Conservation (phyloP, 257 asterid species). For the Marsdenia floribunda region DNA sequence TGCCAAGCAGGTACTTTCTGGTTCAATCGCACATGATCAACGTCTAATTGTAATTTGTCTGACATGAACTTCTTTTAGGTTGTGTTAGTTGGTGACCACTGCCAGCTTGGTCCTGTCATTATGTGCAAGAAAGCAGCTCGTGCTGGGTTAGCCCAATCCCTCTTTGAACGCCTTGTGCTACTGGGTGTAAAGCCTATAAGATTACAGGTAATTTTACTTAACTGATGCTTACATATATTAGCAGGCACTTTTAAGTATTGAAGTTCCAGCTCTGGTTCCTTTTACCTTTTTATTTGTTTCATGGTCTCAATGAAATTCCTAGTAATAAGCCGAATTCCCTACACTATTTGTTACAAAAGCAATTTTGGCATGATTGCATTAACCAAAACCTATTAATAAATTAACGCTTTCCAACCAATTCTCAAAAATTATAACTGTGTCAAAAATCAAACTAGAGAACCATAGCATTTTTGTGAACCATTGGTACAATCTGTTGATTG, state of each 20-base stretch:
- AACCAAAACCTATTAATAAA: too few relatives aligned
- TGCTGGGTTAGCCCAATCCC: constrained; percentile 95
- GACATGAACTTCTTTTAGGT: constrained; percentile 37
- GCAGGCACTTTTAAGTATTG: not conserved
- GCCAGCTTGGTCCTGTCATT: constrained; percentile 99
- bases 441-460: too few relatives aligned
- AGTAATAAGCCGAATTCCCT: too few relatives aligned
- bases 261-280: too few relatives aligned
- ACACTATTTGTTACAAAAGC: too few relatives aligned
- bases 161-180: constrained; percentile 90
- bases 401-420: too few relatives aligned
- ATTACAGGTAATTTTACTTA: constrained; percentile 65
- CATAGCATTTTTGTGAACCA: too few relatives aligned
- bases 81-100: constrained; percentile 97
- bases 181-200: constrained; percentile 98
- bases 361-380: too few relatives aligned
- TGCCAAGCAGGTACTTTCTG: constrained; percentile 66
- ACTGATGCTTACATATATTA: not conserved
- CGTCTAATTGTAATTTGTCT: not conserved
- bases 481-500: not conserved
- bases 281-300: not conserved
- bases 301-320: not conserved
- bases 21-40: constrained; percentile 3
- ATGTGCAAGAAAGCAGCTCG: constrained; percentile 99
- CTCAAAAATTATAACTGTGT: too few relatives aligned